A percentile compares a stretch with the other conserved stretches of the same genome.
These are phyloP conservation scores for Heteromeles arbutifolia DNA, from an alignment of 306 rosid genomes.

Conservation along the genomic window DNA sequence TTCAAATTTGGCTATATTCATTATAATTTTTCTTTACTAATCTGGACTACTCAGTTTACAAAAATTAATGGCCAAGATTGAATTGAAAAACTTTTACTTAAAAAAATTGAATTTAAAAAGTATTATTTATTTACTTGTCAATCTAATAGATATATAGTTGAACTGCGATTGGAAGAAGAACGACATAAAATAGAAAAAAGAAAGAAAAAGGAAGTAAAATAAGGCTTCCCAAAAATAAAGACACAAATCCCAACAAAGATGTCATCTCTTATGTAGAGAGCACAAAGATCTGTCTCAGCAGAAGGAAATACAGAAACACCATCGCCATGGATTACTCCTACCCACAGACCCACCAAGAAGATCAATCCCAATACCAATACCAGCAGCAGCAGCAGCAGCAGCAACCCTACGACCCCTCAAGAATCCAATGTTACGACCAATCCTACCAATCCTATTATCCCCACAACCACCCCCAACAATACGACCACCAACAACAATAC, in stretches of 20 bases:
- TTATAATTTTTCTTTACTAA: too few relatives aligned
- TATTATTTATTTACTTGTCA: too few relatives aligned
- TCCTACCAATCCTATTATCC: conserved; percentile 17
- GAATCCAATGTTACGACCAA: conserved; percentile 18
- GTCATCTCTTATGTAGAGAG: too few relatives aligned
- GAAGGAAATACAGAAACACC: neutral
- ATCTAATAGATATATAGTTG: too few relatives aligned
- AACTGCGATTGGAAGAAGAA: too few relatives aligned
- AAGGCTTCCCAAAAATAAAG: neutral
- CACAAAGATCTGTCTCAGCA: neutral
- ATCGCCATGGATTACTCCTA: conserved; percentile 21
- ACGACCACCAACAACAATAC: conserved; percentile 5
- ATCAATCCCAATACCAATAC: conserved; percentile 15
- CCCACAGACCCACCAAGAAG: neutral
- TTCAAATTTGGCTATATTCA: too few relatives aligned
- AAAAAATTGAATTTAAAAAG: too few relatives aligned
- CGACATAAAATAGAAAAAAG: too few relatives aligned
- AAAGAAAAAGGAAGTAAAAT: too few relatives aligned
- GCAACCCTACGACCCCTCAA: conserved; percentile 9
- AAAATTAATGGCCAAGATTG: too few relatives aligned
- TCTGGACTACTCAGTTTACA: too few relatives aligned
- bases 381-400: neutral
- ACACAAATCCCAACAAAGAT: neutral
- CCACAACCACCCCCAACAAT: conserved; percentile 1
- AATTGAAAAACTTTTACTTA: too few relatives aligned